Evolutionary conservation across 108 stramenopile species (phyloP).

Genomic region (Cylindrotheca fusiformis): DNA sequence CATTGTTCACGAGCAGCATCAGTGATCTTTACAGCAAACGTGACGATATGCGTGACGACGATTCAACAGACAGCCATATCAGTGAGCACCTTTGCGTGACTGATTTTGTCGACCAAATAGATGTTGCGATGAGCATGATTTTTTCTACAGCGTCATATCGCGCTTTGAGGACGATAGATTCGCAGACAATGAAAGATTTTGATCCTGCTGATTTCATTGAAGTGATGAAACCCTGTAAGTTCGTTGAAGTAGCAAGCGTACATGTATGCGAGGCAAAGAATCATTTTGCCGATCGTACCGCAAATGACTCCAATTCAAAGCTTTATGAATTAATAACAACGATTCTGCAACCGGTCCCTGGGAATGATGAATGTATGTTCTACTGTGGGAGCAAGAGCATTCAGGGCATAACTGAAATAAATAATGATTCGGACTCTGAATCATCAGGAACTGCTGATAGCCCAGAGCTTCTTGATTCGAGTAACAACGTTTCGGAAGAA

Average conservation of each 20-base stretch:
- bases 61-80: constrained; percentile 34
- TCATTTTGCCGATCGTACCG: background rate
- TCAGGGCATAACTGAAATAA: background rate
- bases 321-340: constrained; percentile 40
- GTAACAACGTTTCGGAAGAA: background rate
- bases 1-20: constrained; percentile 68
- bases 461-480: background rate
- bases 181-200: constrained; percentile 6
- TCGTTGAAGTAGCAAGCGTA: constrained; percentile 32
- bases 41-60: constrained; percentile 51
- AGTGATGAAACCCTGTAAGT: constrained; percentile 17
- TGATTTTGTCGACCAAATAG: constrained; percentile 46
- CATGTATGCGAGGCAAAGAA: constrained; percentile 17
- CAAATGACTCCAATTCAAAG: constrained; percentile 28
- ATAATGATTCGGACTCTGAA: background rate
- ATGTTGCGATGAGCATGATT: constrained; percentile 43
- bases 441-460: background rate
- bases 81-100: constrained; percentile 54
- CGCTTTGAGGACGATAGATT: constrained; percentile 36
- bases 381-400: constrained; percentile 23
- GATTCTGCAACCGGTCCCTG: constrained; percentile 50
- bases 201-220: constrained; percentile 21
- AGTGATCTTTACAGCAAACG: constrained; percentile 65
- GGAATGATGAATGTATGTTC: constrained; percentile 45
- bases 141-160: constrained; percentile 59